Evolutionary conservation across 345 rosid genomes (phyloP), one percentile per base, ranked within the genome.

Genomic region (Aethionema arabicum): DNA sequence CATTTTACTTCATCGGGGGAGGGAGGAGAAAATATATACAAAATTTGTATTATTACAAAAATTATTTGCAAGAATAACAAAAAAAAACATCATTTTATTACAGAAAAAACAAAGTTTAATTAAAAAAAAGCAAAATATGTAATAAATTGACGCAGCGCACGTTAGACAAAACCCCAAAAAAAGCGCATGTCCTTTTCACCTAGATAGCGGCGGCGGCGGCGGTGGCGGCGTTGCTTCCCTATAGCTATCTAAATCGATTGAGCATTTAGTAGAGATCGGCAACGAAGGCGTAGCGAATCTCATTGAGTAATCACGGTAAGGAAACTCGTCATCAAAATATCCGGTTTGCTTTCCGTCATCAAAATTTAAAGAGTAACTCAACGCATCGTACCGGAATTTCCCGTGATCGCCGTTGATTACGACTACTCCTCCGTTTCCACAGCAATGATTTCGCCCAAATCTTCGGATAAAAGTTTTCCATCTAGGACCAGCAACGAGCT

Each of bases 321-420:
- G 14, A 11, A 40, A 56, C 54, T 67, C 82, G n/a, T 73, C 74
- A 27, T 74, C 80, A 42, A 60, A 70, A 10, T 65, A 44, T 32
- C 59, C 70, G 43, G 65, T 63, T 31, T 49, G 67, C 29, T 54
- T 54, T 0, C 96, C 89, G 5, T 88, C 92, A 49, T 88, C 98
- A 71, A 91, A 91, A 56, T 91, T 88, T 60, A 86, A 56, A 0
- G 95, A 69, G 61, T 91, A 88, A 60, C 98, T 91, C 78, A 72
- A 32, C 1, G 85, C 83, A 73, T 88, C 92, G 68, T 91, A 88
- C 32, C 77, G 78, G 79, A 77, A 88, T 52, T 75, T 76, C 35
- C 70, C 72, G 0, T 69, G 77, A 27, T 59, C 11, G 7, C 55
- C 2, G 8, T 3, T 4, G 1, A 4, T 32, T 1, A 65, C 67